Base-by-base conservation (phyloP, 2,329 filamentous ascomycete genomes). In the Amphichorda felina region DNA sequence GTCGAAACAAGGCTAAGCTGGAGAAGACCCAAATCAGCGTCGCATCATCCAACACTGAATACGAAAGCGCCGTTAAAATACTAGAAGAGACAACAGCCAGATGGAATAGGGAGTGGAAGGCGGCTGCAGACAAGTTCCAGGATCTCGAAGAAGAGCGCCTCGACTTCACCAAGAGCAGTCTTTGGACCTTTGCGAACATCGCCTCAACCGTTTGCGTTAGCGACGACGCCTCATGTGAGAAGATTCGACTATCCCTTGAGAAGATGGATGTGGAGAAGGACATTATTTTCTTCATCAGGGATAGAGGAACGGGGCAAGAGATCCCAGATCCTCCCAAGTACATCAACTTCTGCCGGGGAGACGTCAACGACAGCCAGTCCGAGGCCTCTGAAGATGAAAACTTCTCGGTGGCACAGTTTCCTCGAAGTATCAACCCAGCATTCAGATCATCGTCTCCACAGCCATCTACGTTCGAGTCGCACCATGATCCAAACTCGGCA, bases 61-160 rank as follows among this genome's bases (percentile, higher is more conserved):
- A 98, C 54, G 89, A 98, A 57, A 75, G 76, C 35, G 87, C 91
- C 1, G 82, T 98, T 40, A 96, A 96, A 58, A 71, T 84, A 2
- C 70, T 98, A 5, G 89, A 98, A 53, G 91, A 96, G 47, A 98
- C 91, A 0, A 98, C 91, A 1, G 82, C 77, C 4, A 74, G 89
- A 37, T 98, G 91, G 91, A 98, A 98, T 54, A 75, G 89, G 49
- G 91, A 98, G 56, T 98, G 91, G 91, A 98, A 96, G 60, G 78
- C 84, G 15, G 91, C 89, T 1, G 94, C 91, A 49, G 93, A 93
- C 68, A 98, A 96, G 65, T 98, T 98, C 59, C 93, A 98, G 64
- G 93, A 98, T 50, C 74, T 98, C 10, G 91, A 98, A 60, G 93
- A 98, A 57, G 91, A 98, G 60, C 75, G 91, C 30, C 71, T 98